Evolutionary conservation across 805 yeast species (phyloP).

Genomic region (Kluyveromyces nonfermentans): DNA sequence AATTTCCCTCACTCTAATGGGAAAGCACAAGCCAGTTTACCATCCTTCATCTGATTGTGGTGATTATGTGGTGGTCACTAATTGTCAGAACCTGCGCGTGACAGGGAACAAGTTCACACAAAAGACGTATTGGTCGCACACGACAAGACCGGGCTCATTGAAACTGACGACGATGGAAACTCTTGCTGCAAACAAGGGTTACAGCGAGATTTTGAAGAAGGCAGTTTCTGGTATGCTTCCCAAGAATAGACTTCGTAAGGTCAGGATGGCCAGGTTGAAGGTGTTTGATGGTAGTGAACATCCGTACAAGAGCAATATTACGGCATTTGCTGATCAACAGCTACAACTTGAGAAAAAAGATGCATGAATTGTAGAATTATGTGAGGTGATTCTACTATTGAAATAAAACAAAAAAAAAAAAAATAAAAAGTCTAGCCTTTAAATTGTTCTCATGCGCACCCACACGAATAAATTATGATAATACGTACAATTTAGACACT

Average conservation of each 20-base stretch:
- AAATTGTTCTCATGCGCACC: neutral
- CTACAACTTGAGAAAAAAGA: conserved; percentile 20
- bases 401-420: no score
- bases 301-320: conserved; percentile 74
- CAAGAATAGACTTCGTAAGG: conserved; percentile 71
- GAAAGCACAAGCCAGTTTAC: conserved; percentile 93
- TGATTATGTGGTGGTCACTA: conserved; percentile 94
- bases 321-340: conserved; percentile 78
- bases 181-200: conserved; percentile 69
- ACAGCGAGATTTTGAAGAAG: conserved; percentile 69
- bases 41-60: conserved; percentile 80
- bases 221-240: conserved; percentile 98
- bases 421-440: neutral
- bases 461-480: neutral
- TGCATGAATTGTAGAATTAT: no score
- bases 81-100: conserved; percentile 71
- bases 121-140: conserved; percentile 83
- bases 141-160: conserved; percentile 82
- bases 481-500: neutral
- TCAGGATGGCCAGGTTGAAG: conserved; percentile 75
- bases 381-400: no score
- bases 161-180: conserved; percentile 75
- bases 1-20: conserved; percentile 81
- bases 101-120: conserved; percentile 79
- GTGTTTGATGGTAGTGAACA: conserved; percentile 81